A percentile compares a stretch with the other conserved stretches of the same genome.
phyloP scores from a whole-genome alignment of 345 rosid species.

The Capsella bursapastoris region DNA sequence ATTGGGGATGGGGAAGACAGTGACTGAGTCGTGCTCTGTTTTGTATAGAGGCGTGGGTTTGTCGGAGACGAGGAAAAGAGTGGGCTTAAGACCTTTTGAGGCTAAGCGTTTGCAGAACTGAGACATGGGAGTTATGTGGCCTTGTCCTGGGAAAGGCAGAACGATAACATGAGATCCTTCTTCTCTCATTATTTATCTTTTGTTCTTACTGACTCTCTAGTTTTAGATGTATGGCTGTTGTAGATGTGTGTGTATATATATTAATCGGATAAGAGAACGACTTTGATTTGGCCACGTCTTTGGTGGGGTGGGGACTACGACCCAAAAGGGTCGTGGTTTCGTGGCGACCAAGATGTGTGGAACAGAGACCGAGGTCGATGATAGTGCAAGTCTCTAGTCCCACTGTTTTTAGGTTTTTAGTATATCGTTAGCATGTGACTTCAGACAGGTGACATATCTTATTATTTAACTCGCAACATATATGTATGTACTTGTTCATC shows the following conservation, averaged over 20 bases:
- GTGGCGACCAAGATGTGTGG: conserved; percentile 43
- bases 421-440: conserved; percentile 23
- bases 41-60: conserved; percentile 40
- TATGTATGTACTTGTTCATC: not conserved
- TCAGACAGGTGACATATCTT: not conserved
- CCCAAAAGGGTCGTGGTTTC: conserved; percentile 20
- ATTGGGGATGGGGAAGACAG: conserved; percentile 40
- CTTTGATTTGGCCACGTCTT: conserved; percentile 7
- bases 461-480: not conserved
- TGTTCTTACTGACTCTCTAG: conserved; percentile 5
- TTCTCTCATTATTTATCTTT: conserved; percentile 18
- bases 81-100: conserved; percentile 54
- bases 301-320: conserved; percentile 10
- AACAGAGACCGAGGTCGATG: conserved; percentile 34
- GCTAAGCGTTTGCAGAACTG: conserved; percentile 64
- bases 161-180: conserved; percentile 43
- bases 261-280: not conserved
- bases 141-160: conserved; percentile 54
- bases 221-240: conserved; percentile 2
- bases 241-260: not conserved
- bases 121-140: conserved; percentile 65
- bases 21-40: conserved; percentile 37
- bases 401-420: not conserved
- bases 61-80: conserved; percentile 46
- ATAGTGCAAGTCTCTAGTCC: conserved; percentile 29